Evolutionary conservation across 129 eudicot species (phyloP).

Genomic region (Centaurea solstitialis): DNA sequence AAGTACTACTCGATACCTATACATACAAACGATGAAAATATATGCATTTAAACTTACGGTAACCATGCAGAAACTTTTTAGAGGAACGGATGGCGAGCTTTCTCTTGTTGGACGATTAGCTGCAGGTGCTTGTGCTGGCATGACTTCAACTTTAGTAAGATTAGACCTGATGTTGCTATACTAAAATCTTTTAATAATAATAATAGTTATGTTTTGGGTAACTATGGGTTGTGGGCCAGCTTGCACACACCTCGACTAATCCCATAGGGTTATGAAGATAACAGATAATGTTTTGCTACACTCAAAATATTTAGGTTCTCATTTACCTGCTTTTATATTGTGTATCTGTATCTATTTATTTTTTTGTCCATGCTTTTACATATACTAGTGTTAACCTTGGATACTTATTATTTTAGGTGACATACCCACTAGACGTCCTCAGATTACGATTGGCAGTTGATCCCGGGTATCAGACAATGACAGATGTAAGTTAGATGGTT

Average conservation of each 20-base stretch:
- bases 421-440: conserved; percentile 87
- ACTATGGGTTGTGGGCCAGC: neutral
- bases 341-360: neutral
- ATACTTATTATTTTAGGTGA: conserved; percentile 49
- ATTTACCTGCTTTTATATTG: neutral
- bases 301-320: neutral
- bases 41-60: neutral
- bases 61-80: conserved; percentile 62
- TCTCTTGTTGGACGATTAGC: conserved; percentile 81
- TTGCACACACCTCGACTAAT: neutral
- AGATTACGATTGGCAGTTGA: conserved; percentile 96
- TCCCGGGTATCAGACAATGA: conserved; percentile 82
- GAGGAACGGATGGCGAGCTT: conserved; percentile 72
- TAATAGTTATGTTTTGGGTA: neutral
- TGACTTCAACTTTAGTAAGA: conserved; percentile 80
- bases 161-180: conserved; percentile 4
- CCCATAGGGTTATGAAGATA: neutral
- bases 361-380: conserved; percentile 4
- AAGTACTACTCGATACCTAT: neutral
- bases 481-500: conserved; percentile 48
- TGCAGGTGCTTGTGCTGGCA: conserved; percentile 99
- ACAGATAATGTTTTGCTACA: too few species aligned
- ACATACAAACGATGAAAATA: neutral
- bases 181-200: neutral
- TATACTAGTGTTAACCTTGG: neutral